Evolutionary conservation across 257 asterid species (phyloP).

Genomic region (Solanum chilense): DNA sequence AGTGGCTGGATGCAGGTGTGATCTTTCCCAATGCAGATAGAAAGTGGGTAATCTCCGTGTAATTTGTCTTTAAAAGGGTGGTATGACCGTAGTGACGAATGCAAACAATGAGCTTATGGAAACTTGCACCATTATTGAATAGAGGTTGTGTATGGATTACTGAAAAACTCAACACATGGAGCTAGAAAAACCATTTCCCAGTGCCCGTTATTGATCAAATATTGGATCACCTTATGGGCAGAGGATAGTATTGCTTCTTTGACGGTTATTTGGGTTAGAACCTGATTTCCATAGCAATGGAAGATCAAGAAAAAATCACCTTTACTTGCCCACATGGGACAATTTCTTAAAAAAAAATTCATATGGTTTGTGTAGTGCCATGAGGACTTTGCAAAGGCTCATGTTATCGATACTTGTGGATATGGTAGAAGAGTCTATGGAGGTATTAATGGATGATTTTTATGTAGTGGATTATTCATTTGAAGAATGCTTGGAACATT

Average conservation of each 20-base stretch:
- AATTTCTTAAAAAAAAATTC: too few species aligned
- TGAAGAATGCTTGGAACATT: neutral
- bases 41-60: neutral
- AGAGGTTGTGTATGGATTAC: neutral
- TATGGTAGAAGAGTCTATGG: neutral
- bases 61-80: neutral
- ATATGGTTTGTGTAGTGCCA: too few species aligned
- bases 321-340: neutral
- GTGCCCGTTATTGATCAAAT: neutral
- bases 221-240: neutral
- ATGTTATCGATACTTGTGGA: neutral
- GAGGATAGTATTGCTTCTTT: neutral
- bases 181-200: neutral
- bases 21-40: neutral
- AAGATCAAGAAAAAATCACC: neutral
- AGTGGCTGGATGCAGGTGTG: neutral
- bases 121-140: neutral
- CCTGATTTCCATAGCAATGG: neutral
- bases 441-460: neutral
- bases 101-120: neutral
- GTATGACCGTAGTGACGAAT: too few species aligned
- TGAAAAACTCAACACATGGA: neutral
- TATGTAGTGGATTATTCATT: neutral
- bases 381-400: too few species aligned
- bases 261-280: neutral